Percentiles rank a stretch among this genome's conserved stretches.
phyloP scores from a whole-genome alignment of 495 filamentous ascomycete genomes.

The Lasiosphaeria ovina region DNA sequence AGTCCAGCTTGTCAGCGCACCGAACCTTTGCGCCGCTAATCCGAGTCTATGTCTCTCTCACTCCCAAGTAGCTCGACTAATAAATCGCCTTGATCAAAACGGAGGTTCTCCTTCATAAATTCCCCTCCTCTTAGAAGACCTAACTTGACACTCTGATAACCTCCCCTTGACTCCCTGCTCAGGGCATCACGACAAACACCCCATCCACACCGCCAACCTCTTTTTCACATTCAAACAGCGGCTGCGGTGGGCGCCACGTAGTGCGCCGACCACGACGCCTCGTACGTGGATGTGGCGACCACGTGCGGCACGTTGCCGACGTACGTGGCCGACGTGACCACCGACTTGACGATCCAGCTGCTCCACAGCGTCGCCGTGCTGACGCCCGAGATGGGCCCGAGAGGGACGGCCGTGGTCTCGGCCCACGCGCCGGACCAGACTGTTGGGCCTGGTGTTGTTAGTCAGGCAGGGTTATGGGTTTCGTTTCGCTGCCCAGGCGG shows the following conservation, averaged over 20 bases:
- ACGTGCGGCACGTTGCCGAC: slow-evolving; percentile 14
- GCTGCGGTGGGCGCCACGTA: slow-evolving; percentile 19
- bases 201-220: too few relatives aligned
- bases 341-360: slow-evolving; percentile 36
- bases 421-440: slow-evolving; percentile 37
- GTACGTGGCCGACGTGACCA: slow-evolving; percentile 32
- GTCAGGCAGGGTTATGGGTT: neutral
- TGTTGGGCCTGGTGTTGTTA: slow-evolving; percentile 21
- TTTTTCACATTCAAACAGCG: neutral
- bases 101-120: too few relatives aligned
- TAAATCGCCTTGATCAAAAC: too few relatives aligned
- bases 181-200: too few relatives aligned
- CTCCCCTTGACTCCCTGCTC: too few relatives aligned
- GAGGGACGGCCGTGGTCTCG: slow-evolving; percentile 28
- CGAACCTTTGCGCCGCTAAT: too few relatives aligned
- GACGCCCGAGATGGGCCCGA: slow-evolving; percentile 25
- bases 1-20: too few relatives aligned
- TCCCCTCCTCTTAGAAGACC: too few relatives aligned
- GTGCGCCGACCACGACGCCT: slow-evolving; percentile 27
- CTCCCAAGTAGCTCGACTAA: too few relatives aligned
- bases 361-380: slow-evolving; percentile 29
- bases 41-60: too few relatives aligned
- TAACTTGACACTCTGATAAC: too few relatives aligned
- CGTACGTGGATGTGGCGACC: slow-evolving; percentile 28
- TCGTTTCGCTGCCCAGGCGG: neutral